phyloP scores from a whole-genome alignment of 176 grass and related monocot species.

The Triticum timopheevii region DNA sequence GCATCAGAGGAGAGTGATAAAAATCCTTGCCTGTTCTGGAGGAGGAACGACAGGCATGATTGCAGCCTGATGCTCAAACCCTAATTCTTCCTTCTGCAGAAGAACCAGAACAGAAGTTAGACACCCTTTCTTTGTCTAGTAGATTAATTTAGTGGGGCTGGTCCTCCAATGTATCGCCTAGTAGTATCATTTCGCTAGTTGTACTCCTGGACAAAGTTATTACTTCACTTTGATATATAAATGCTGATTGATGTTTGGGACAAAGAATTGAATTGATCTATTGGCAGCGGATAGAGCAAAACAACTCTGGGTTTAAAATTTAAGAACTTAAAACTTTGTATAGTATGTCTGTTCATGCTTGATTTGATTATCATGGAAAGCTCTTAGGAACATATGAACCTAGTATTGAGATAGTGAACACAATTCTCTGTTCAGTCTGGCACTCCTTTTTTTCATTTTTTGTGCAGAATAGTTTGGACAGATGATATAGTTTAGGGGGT shows the following conservation, averaged over 20 bases:
- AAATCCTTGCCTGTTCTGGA: slow-evolving; percentile 65
- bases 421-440: neutral
- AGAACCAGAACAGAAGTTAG: slow-evolving; percentile 31
- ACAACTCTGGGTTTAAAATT: neutral
- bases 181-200: neutral
- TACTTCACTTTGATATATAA: neutral
- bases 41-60: slow-evolving; percentile 70
- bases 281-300: neutral
- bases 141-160: neutral
- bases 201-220: neutral
- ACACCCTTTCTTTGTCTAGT: slow-evolving; percentile 10
- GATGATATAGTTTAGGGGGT: neutral
- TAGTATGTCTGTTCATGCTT: neutral
- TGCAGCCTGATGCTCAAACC: slow-evolving; percentile 87
- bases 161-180: neutral
- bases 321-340: slow-evolving; percentile 1
- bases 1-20: slow-evolving; percentile 4
- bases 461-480: neutral
- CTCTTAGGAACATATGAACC: neutral
- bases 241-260: slow-evolving; percentile 16
- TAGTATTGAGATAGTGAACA: neutral
- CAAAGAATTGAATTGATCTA: neutral
- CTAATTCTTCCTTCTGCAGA: slow-evolving; percentile 79
- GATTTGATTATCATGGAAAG: neutral
- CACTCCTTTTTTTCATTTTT: neutral